A percentile compares a stretch with the other conserved stretches of the same genome.
These are phyloP conservation scores for Populus tremula DNA, from an alignment of 345 rosid species.

Conservation along the genomic window DNA sequence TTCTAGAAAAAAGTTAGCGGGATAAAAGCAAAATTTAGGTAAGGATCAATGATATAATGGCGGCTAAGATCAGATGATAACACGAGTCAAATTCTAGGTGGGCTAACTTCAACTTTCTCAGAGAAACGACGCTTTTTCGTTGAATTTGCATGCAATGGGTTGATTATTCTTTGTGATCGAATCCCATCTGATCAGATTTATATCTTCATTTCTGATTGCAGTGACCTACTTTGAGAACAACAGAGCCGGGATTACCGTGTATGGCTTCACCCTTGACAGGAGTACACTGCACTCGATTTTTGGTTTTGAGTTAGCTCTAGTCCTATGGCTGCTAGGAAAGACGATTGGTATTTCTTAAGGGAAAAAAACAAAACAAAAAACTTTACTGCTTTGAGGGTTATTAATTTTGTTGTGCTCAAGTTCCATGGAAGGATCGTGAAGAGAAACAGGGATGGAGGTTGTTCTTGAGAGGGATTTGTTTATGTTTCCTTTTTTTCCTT, in stretches of 20 bases:
- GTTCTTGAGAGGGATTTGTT: not conserved
- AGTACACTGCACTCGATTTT: conserved; percentile 80
- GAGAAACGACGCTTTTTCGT: no score
- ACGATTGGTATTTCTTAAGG: conserved; percentile 67
- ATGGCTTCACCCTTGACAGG: conserved; percentile 75
- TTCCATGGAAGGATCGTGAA: not conserved
- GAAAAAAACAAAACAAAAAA: not conserved
- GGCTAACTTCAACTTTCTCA: no score
- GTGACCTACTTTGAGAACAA: conserved; percentile 94
- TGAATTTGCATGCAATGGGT: no score
- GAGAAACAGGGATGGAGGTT: no score
- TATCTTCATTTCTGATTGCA: conserved; percentile 27
- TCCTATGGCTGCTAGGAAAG: conserved; percentile 87
- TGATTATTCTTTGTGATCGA: not conserved
- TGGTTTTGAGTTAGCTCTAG: conserved; percentile 78
- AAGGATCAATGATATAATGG: no score
- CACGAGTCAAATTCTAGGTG: no score
- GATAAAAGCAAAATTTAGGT: no score
- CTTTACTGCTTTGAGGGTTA: not conserved
- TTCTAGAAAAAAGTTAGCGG: no score
- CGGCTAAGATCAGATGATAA: no score
- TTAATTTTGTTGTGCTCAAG: not conserved
- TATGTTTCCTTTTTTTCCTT: no score
- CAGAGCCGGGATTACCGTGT: conserved; percentile 79
- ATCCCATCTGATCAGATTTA: not conserved